phyloP scores from a whole-genome alignment of 345 rosid species.

The Aethionema arabicum region DNA sequence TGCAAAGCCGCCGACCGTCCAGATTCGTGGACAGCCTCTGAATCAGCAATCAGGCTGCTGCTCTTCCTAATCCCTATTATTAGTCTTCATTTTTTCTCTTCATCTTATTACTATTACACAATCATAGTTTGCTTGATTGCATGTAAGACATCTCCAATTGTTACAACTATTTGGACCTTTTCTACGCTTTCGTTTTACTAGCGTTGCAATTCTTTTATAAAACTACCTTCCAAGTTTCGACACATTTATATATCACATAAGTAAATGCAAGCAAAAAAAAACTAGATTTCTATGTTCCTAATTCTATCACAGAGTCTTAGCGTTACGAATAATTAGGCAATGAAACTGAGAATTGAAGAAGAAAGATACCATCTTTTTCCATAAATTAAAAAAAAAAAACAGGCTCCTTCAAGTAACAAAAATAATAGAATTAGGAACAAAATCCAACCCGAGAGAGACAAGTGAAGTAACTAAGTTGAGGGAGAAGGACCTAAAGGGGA shows the following conservation, averaged over 20 bases:
- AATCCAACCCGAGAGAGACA: conserved; percentile 23
- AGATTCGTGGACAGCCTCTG: conserved; percentile 73
- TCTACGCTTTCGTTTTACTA: not conserved
- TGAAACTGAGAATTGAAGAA: not conserved
- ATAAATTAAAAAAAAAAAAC: conserved; percentile 17
- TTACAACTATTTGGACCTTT: conserved; percentile 18
- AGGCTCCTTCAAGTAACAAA: conserved; percentile 9
- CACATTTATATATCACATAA: no score
- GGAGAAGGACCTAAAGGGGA: conserved; percentile 8
- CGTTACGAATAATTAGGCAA: not conserved
- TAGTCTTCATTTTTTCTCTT: conserved; percentile 12
- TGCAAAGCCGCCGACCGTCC: conserved; percentile 69
- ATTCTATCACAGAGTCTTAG: no score
- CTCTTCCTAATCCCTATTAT: conserved; percentile 50
- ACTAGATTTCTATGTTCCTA: no score
- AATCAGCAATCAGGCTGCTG: conserved; percentile 78
- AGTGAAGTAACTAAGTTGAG: not conserved
- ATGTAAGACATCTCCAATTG: conserved; percentile 24
- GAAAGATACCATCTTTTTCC: not conserved
- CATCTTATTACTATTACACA: conserved; percentile 18
- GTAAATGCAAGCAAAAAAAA: no score
- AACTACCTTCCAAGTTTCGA: no score
- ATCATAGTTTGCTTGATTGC: conserved; percentile 28
- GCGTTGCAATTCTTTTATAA: conserved; percentile 16
- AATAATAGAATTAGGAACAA: conserved; percentile 29